Conservation (phyloP, 305 asterid species). For the Caryopteris hybrid region DNA sequence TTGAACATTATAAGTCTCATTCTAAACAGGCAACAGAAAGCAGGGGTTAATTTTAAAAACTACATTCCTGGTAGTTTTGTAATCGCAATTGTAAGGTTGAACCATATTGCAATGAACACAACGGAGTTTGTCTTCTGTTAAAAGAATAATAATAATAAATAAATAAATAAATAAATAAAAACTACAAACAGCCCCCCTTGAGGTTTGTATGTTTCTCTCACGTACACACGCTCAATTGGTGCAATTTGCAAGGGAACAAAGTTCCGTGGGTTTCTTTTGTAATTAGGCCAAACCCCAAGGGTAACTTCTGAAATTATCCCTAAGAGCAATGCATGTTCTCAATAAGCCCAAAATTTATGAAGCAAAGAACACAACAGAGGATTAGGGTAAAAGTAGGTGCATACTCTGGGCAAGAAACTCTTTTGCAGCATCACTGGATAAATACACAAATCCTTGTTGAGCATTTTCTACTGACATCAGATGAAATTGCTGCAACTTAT, state of each 20-base stretch:
- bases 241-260: neutral
- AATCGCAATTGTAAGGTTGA: too few species aligned
- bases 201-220: neutral
- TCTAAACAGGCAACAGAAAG: neutral
- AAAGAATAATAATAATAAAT: too few species aligned
- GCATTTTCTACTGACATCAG: slow-evolving; percentile 27
- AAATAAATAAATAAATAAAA: too few species aligned
- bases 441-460: slow-evolving; percentile 29
- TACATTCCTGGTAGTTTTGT: neutral
- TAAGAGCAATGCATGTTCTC: neutral
- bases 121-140: neutral
- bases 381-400: slow-evolving; percentile 19
- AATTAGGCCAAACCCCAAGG: neutral
- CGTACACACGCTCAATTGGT: neutral
- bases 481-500: slow-evolving; percentile 22
- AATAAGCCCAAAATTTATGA: too few species aligned
- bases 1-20: neutral
- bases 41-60: neutral
- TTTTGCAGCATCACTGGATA: slow-evolving; percentile 51
- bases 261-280: neutral
- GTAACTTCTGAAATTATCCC: neutral
- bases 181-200: neutral
- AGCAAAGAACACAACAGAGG: neutral
- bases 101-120: neutral
- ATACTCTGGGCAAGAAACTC: slow-evolving; percentile 78